A percentile compares a stretch with the other conserved stretches of the same genome.
phyloP scores from a whole-genome alignment of 495 filamentous ascomycete genomes.

The Tuber brumale region DNA sequence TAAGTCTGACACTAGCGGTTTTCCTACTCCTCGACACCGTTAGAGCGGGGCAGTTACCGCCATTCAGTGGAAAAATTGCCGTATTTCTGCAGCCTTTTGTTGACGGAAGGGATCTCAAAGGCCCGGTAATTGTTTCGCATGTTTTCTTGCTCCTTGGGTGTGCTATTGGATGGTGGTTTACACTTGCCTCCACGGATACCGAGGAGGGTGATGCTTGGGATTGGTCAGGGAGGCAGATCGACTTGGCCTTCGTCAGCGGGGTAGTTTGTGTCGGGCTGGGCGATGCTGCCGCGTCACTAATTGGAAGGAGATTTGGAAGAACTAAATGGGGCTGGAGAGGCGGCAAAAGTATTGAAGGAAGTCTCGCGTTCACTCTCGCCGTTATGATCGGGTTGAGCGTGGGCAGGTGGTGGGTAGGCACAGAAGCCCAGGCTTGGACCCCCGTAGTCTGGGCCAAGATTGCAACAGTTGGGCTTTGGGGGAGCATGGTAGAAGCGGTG shows the following conservation, averaged over 20 bases:
- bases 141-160: constrained; percentile 97
- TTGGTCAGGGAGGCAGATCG: constrained; percentile 35
- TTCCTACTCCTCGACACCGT: constrained; percentile 87
- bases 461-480: constrained; percentile 63
- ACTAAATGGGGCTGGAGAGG: constrained; percentile 95
- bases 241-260: constrained; percentile 81
- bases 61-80: constrained; percentile 73
- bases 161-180: constrained; percentile 88
- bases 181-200: constrained; percentile 55
- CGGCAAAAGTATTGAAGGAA: constrained; percentile 91
- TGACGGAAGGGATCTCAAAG: constrained; percentile 84
- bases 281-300: constrained; percentile 87
- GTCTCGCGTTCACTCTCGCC: constrained; percentile 71
- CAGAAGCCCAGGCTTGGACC: constrained; percentile 44
- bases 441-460: constrained; percentile 52
- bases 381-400: constrained; percentile 65
- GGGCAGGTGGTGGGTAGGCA: constrained; percentile 68
- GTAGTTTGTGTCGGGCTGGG: constrained; percentile 92
- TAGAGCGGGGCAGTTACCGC: constrained; percentile 82
- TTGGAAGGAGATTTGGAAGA: constrained; percentile 78
- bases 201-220: constrained; percentile 47
- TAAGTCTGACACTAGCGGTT: constrained; percentile 64
- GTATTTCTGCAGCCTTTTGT: constrained; percentile 86
- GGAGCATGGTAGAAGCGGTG: constrained; percentile 89
- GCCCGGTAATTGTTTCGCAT: constrained; percentile 89